Base-by-base conservation (phyloP, 345 rosid genomes). In the Boechera divaricarpa region DNA sequence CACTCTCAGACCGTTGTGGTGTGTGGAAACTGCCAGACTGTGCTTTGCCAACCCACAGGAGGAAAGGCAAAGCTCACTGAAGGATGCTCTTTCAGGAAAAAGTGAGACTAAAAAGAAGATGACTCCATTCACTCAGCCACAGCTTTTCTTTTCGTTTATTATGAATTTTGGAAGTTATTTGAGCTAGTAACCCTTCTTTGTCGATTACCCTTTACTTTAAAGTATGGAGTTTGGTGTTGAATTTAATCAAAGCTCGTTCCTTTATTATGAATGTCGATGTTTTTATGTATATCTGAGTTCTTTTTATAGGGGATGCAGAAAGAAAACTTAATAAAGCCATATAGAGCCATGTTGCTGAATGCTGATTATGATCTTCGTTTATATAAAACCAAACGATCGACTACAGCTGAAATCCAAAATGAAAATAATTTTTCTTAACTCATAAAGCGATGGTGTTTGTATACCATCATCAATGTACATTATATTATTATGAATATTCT, bases 1-100 rank as follows among this genome's bases (percentile, higher is more conserved):
- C 90, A 87, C 81, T 87, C 90, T 8, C 88, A 87, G 75, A 83
- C 88, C 0, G 90, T 85, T 8, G 90, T 85, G 73, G 75, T 85
- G 33, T 87, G 90, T 24, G 87, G 82, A 7, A 87, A 85, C 81
- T 87, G 90, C 75, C 87, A 85, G 81, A 80, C 85, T 0, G 84
- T 87, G 16, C 38, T 87, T 47, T 85, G 90, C 84, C 85, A 82
- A 73, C 88, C 88, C 7, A 87, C 90, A 0, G 90, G 90, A 49
- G 90, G 90, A 10, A 80, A 81, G 59, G 88, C 88, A 0, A 73
- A 68, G 58, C 86, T 87, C 31, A 77, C 81, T 0, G 90, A 85
- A 70, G 90, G 88, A 0, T 83, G 87, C 77, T 83, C 88, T 65
- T 87, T 85, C 81, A 78, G 90, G 79, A 85, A 53, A 69, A 87